Conservation (phyloP, 345 rosid species). For the Brassica cretica region DNA sequence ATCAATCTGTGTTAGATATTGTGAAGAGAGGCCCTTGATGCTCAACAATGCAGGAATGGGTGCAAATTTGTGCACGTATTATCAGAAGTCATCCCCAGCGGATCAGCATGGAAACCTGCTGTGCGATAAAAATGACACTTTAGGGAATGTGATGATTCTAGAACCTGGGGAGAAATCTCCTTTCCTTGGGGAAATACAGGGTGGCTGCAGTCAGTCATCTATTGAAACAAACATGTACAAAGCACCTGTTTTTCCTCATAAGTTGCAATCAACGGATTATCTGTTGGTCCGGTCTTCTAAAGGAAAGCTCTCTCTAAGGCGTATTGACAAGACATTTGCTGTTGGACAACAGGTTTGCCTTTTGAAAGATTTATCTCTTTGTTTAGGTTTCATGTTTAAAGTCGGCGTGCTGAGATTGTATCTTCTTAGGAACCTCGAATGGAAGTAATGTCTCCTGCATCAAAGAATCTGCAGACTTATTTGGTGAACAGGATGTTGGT, state of each 20-base stretch:
- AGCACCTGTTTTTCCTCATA: conserved; percentile 86
- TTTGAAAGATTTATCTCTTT: conserved; percentile 1
- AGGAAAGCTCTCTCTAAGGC: conserved; percentile 89
- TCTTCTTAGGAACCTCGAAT: conserved; percentile 75
- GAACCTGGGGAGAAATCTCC: conserved; percentile 93
- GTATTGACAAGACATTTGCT: conserved; percentile 80
- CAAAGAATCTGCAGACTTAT: conserved; percentile 76
- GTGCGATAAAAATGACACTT: conserved; percentile 53
- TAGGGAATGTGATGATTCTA: conserved; percentile 68
- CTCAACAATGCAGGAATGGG: conserved; percentile 96
- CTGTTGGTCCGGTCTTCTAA: conserved; percentile 88
- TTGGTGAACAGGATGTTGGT: conserved; percentile 70
- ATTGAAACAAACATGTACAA: conserved; percentile 92
- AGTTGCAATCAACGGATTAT: conserved; percentile 79
- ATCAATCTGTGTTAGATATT: conserved; percentile 55
- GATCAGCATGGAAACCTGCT: conserved; percentile 67
- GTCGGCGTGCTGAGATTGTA: background rate
- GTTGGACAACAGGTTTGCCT: conserved; percentile 90
- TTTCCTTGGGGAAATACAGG: conserved; percentile 87
- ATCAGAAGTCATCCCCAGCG: conserved; percentile 72
- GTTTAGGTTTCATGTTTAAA: conserved; percentile 11
- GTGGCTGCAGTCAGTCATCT: conserved; percentile 79
- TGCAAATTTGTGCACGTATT: conserved; percentile 86
- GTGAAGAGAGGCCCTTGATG: conserved; percentile 93
- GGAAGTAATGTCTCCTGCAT: conserved; percentile 88